These are phyloP conservation scores for Exophiala sideris DNA, from an alignment of 2,329 filamentous ascomycete genomes.

Conservation along the genomic window DNA sequence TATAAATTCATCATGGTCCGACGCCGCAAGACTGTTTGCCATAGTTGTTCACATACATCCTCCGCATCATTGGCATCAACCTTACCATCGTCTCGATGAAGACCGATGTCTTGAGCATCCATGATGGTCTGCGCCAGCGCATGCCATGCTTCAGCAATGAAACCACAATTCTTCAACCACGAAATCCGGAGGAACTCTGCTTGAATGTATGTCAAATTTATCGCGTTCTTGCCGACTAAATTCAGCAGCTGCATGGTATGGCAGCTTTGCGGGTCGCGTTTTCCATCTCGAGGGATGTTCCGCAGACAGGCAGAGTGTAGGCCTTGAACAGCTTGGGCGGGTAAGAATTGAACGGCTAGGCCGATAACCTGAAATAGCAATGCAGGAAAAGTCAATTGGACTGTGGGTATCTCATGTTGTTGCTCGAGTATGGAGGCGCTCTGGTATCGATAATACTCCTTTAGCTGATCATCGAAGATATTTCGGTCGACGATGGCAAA, in stretches of 20 bases:
- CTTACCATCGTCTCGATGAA: slow-evolving; percentile 11
- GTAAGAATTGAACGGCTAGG: slow-evolving; percentile 7
- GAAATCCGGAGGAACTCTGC: slow-evolving; percentile 6
- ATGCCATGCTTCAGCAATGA: slow-evolving; percentile 11
- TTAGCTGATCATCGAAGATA: slow-evolving; percentile 3
- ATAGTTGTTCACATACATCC: slow-evolving; percentile 7
- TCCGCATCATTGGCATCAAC: slow-evolving; percentile 6
- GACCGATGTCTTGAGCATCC: slow-evolving; percentile 11
- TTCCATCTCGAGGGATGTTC: slow-evolving; percentile 2
- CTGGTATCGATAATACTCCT: slow-evolving; percentile 6
- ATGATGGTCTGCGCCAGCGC: slow-evolving; percentile 7
- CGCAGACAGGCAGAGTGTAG: slow-evolving; percentile 9
- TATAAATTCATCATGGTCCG: slow-evolving; percentile 10
- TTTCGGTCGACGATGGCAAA: slow-evolving; percentile 11
- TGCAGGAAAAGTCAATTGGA: slow-evolving; percentile 6
- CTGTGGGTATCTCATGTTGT: not conserved
- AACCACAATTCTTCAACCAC: slow-evolving; percentile 11
- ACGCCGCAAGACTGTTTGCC: slow-evolving; percentile 6
- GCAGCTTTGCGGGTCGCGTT: not conserved
- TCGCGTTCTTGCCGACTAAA: slow-evolving; percentile 7
- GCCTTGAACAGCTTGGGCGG: not conserved
- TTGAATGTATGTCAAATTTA: slow-evolving; percentile 7
- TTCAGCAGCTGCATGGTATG: slow-evolving; percentile 4
- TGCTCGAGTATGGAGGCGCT: not conserved
- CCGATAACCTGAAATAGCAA: slow-evolving; percentile 7